Percentiles rank a stretch among this genome's conserved stretches.
Conservation (phyloP, 2,329 filamentous ascomycete species). For the Sclerotinia sclerotiorum region DNA sequence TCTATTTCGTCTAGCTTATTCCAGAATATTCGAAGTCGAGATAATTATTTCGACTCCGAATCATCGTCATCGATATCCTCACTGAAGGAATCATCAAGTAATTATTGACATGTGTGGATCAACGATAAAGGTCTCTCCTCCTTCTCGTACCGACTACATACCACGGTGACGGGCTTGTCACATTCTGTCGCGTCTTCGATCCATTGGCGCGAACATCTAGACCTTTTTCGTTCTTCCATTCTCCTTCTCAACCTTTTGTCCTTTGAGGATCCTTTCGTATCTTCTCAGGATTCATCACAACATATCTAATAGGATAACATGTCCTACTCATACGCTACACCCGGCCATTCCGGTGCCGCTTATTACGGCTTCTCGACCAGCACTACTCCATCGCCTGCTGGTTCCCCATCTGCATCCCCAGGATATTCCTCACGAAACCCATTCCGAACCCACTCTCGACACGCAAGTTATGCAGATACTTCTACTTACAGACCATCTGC, state of each 20-base stretch:
- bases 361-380: conserved; percentile 40
- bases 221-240: conserved; percentile 11
- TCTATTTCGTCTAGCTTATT: conserved; percentile 34
- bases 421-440: conserved; percentile 34
- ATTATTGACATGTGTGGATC: conserved; percentile 43
- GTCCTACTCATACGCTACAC: conserved; percentile 38
- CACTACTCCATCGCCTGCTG: conserved; percentile 40
- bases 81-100: conserved; percentile 32
- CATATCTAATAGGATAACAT: conserved; percentile 39
- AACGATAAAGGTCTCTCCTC: conserved; percentile 41
- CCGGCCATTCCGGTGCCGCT: conserved; percentile 33
- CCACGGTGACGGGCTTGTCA: conserved; percentile 42
- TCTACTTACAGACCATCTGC: conserved; percentile 32
- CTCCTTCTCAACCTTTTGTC: conserved; percentile 31
- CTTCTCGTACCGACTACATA: conserved; percentile 43
- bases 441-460: conserved; percentile 39
- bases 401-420: conserved; percentile 34
- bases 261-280: conserved; percentile 27
- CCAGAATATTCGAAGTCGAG: conserved; percentile 36
- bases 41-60: conserved; percentile 34
- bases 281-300: conserved; percentile 15
- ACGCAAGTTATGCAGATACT: conserved; percentile 39
- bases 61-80: conserved; percentile 28
- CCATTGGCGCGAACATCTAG: conserved; percentile 20
- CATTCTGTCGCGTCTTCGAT: conserved; percentile 35